A percentile compares a stretch with the other conserved stretches of the same genome.
Conservation (phyloP, 2,329 filamentous ascomycete genomes). For the Colletotrichum theobromicola region DNA sequence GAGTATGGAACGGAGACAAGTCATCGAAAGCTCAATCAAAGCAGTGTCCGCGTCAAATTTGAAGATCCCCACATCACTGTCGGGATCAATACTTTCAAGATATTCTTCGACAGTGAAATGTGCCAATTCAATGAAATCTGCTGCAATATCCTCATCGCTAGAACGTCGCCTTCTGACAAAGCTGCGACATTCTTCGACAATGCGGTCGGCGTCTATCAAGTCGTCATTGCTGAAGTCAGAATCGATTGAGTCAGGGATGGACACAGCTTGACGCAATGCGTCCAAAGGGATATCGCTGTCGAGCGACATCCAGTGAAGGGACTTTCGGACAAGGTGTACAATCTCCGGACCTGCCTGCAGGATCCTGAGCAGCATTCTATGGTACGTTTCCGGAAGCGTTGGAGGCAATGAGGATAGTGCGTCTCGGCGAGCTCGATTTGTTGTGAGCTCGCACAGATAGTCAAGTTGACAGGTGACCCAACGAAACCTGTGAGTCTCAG, state of each 20-base stretch:
- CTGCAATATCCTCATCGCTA: too few species aligned
- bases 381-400: neutral
- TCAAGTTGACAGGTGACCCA: conserved; percentile 1
- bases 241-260: neutral
- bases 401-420: neutral
- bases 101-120: neutral
- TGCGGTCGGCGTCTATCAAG: neutral
- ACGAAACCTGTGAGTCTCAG: neutral
- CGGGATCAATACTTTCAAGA: rapidly evolving
- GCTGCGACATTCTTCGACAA: neutral
- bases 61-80: neutral
- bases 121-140: neutral
- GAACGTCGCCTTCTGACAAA: neutral
- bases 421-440: neutral
- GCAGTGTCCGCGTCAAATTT: neutral
- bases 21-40: neutral
- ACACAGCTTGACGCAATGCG: neutral
- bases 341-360: rapidly evolving
- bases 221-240: neutral
- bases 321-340: neutral
- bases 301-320: neutral
- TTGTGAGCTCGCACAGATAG: neutral
- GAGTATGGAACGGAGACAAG: neutral
- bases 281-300: rapidly evolving
- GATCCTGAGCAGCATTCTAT: neutral